phyloP scores from a whole-genome alignment of 805 yeast genomes.

The Candida koratica region DNA sequence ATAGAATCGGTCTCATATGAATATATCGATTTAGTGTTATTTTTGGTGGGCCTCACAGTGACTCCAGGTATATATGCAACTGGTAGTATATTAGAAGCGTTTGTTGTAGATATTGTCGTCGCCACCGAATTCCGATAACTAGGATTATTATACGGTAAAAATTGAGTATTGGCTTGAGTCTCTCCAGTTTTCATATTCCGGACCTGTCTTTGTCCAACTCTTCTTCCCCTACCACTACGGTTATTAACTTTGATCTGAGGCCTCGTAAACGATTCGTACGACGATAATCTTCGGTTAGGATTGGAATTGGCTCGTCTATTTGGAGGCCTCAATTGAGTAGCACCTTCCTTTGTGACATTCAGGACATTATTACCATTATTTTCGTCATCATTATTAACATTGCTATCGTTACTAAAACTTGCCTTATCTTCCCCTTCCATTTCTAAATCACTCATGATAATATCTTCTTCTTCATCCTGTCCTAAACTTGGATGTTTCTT shows the following conservation, averaged over 20 bases:
- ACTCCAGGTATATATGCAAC: slow-evolving; percentile 95
- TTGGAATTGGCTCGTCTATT: slow-evolving; percentile 6
- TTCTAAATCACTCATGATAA: slow-evolving; percentile 18
- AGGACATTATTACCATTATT: not conserved
- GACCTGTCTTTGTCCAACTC: slow-evolving; percentile 17
- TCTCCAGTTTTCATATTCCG: slow-evolving; percentile 11
- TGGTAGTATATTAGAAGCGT: slow-evolving; percentile 85
- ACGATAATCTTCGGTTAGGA: slow-evolving; percentile 26
- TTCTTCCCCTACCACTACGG: slow-evolving; percentile 17
- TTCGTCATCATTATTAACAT: slow-evolving; percentile 11
- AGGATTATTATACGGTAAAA: slow-evolving; percentile 19
- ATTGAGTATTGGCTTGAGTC: slow-evolving; percentile 4
- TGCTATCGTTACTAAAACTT: slow-evolving; percentile 18
- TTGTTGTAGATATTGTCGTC: slow-evolving; percentile 61
- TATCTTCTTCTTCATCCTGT: slow-evolving; percentile 23
- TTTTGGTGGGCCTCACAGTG: slow-evolving; percentile 52
- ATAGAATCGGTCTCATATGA: slow-evolving; percentile 41
- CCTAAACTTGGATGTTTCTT: slow-evolving; percentile 29
- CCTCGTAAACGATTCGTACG: slow-evolving; percentile 43
- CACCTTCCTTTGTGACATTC: not conserved
- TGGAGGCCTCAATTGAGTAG: slow-evolving; percentile 4
- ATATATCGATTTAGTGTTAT: slow-evolving; percentile 43
- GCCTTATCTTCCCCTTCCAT: slow-evolving; percentile 17
- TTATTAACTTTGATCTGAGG: slow-evolving; percentile 25
- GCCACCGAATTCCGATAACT: slow-evolving; percentile 43